A percentile compares a stretch with the other conserved stretches of the same genome.
Evolutionary conservation across 2,329 filamentous ascomycete species (phyloP).

Genomic region (Fusarium humuli): DNA sequence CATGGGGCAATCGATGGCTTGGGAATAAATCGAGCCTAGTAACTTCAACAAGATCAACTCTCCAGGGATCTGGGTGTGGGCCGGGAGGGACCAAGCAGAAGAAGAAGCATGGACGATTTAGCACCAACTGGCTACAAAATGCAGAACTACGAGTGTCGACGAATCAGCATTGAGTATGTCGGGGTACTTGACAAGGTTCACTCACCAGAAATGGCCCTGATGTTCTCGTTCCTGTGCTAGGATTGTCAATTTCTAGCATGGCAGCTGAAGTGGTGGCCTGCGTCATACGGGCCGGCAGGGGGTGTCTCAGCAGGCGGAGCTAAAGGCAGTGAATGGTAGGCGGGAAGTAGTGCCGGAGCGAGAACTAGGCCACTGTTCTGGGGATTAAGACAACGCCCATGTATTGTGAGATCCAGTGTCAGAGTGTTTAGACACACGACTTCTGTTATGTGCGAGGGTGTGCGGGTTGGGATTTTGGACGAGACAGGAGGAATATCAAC

Average conservation of each 20-base stretch:
- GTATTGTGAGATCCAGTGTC: slow-evolving; percentile 24
- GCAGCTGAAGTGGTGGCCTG: slow-evolving; percentile 46
- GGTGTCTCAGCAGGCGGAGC: slow-evolving; percentile 53
- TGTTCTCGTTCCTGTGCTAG: slow-evolving; percentile 40
- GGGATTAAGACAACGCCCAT: slow-evolving; percentile 32
- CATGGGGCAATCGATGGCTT: slow-evolving; percentile 51
- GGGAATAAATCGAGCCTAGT: slow-evolving; percentile 54
- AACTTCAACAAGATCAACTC: slow-evolving; percentile 51
- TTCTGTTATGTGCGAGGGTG: slow-evolving; percentile 27
- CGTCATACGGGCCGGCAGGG: slow-evolving; percentile 51
- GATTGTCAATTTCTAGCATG: slow-evolving; percentile 44
- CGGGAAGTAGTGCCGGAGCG: slow-evolving; percentile 45
- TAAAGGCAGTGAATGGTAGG: slow-evolving; percentile 41
- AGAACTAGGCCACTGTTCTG: slow-evolving; percentile 38
- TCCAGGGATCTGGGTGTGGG: slow-evolving; percentile 55
- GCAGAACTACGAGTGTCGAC: slow-evolving; percentile 50
- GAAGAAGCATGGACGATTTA: slow-evolving; percentile 45
- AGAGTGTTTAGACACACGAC: slow-evolving; percentile 17
- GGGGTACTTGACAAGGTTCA: slow-evolving; percentile 29
- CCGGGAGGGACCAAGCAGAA: slow-evolving; percentile 48
- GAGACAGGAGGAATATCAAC: slow-evolving; percentile 17
- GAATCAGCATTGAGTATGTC: slow-evolving; percentile 40
- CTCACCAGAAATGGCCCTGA: slow-evolving; percentile 39
- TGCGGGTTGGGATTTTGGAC: slow-evolving; percentile 17
- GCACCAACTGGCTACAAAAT: slow-evolving; percentile 48